Evolutionary conservation across 805 yeast genomes (phyloP).

Genomic region (Candida ovalis): DNA sequence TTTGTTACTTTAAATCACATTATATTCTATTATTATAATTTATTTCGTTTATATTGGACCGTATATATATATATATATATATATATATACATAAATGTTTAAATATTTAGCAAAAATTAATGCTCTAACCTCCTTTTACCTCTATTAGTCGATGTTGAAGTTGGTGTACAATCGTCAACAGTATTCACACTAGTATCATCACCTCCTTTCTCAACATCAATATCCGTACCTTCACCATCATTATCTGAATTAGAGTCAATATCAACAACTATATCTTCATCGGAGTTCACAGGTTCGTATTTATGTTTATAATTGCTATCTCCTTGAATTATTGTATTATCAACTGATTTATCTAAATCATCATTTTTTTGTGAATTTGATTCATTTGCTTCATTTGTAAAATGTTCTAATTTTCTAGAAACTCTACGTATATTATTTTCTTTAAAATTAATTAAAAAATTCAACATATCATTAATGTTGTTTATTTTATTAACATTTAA

Average conservation of each 20-base stretch:
- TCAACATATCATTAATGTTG: constrained; percentile 5
- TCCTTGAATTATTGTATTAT: background rate
- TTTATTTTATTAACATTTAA: background rate
- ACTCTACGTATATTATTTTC: background rate
- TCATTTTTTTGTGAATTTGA: no score
- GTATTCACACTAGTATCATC: background rate
- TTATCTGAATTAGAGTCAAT: background rate
- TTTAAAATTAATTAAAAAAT: constrained; percentile 7
- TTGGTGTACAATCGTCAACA: background rate
- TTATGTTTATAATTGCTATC: constrained; percentile 3
- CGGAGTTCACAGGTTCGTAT: background rate
- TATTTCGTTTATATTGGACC: background rate
- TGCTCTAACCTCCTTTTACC: constrained; percentile 3
- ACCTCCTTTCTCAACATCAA: background rate
- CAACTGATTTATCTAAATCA: no score
- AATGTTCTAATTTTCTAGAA: background rate
- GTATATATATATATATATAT: background rate
- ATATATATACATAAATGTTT: no score
- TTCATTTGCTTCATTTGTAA: background rate
- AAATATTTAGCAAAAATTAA: background rate
- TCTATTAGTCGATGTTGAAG: background rate
- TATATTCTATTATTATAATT: background rate
- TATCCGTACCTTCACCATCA: background rate
- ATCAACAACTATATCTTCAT: background rate
- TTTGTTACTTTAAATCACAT: background rate